These are phyloP conservation scores for Vitis amurensis DNA, from an alignment of 164 flowering plant genomes.

Conservation along the genomic window DNA sequence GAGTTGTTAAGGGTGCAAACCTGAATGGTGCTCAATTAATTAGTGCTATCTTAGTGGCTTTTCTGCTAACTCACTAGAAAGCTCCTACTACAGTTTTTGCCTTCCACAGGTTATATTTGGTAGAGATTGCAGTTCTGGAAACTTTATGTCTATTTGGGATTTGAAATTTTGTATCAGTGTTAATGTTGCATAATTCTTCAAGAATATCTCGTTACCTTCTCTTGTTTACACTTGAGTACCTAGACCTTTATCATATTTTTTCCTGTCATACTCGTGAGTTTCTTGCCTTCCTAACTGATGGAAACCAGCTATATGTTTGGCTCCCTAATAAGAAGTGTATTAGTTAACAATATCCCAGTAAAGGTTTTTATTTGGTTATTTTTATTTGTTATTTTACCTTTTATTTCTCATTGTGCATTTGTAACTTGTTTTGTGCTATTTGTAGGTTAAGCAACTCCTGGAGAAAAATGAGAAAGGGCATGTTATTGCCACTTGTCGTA, in stretches of 20 bases:
- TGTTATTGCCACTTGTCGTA: constrained; percentile 90
- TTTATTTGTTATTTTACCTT: not conserved
- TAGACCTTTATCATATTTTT: not conserved
- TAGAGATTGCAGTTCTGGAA: not conserved
- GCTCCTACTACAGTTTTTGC: not conserved
- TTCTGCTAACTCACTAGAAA: not conserved
- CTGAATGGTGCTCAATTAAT: not conserved
- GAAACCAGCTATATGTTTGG: not conserved
- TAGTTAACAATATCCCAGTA: too few relatives aligned
- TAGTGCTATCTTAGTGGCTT: not conserved
- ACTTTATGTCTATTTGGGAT: not conserved
- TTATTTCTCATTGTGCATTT: too few relatives aligned
- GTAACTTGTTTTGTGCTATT: constrained; percentile 1
- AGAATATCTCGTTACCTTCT: not conserved
- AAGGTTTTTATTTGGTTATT: not conserved
- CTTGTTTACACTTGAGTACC: not conserved
- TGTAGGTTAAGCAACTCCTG: constrained; percentile 73
- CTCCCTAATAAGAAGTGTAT: not conserved
- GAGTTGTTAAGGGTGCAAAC: not conserved
- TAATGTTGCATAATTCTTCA: not conserved
- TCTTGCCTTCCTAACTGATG: not conserved
- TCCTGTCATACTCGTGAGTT: not conserved
- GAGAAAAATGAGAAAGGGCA: constrained; percentile 66
- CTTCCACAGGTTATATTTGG: not conserved
- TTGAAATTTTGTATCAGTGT: not conserved